Conservation (phyloP, 202 grass and related monocot genomes). For the Bolboschoenoplectus hybrid region DNA sequence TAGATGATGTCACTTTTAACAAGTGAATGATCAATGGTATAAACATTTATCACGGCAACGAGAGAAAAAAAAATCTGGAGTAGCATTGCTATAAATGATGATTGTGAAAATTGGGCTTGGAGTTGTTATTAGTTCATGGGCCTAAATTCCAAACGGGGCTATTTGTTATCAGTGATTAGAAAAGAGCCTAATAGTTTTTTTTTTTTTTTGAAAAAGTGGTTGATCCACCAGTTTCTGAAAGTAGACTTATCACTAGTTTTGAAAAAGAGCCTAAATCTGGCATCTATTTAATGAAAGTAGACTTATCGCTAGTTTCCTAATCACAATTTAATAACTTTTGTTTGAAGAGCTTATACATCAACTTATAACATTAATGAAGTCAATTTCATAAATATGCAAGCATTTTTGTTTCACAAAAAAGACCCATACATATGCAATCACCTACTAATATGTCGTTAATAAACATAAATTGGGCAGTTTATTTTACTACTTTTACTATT, state of each 20-base stretch:
- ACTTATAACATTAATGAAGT: not conserved
- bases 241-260: no score
- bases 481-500: no score
- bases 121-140: not conserved
- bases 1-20: no score
- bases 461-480: not conserved
- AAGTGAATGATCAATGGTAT: not conserved
- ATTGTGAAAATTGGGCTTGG: not conserved
- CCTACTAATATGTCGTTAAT: not conserved
- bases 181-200: no score
- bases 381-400: not conserved
- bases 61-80: not conserved
- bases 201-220: no score
- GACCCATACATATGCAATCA: not conserved
- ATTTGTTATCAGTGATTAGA: no score
- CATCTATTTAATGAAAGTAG: no score
- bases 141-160: not conserved
- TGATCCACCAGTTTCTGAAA: no score
- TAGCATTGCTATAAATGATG: not conserved
- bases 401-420: not conserved
- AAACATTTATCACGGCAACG: not conserved
- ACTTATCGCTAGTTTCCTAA: not conserved
- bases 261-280: no score
- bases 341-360: not conserved
- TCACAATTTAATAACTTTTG: not conserved